These are phyloP conservation scores for Penicillium atrosanguineum DNA, from an alignment of 495 filamentous ascomycete genomes.

Conservation along the genomic window DNA sequence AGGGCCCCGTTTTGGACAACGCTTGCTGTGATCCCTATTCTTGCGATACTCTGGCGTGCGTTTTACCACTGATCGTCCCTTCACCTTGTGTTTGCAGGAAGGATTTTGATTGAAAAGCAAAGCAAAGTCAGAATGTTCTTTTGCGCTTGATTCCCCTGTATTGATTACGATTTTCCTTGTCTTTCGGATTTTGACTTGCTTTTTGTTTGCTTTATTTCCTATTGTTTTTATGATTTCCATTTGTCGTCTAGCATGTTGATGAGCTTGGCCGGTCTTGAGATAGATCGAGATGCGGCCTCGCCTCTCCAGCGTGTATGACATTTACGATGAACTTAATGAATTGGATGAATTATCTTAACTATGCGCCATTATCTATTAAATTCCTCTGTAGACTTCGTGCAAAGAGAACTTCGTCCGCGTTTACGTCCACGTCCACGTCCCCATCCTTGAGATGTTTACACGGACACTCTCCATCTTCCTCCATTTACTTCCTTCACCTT, in stretches of 20 bases:
- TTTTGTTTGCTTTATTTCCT: conserved; percentile 6
- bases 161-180: conserved; percentile 27
- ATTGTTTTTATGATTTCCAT: conserved; percentile 27
- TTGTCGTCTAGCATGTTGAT: conserved; percentile 21
- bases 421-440: too few species aligned
- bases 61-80: conserved; percentile 26
- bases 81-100: conserved; percentile 2
- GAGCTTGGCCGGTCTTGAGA: conserved; percentile 6
- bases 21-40: conserved; percentile 28
- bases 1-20: conserved; percentile 34
- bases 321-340: conserved; percentile 17
- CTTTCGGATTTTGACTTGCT: conserved; percentile 16
- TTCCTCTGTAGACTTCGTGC: too few species aligned
- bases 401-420: too few species aligned
- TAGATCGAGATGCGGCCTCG: conserved; percentile 5
- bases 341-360: conserved; percentile 4
- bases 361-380: background rate
- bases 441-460: background rate
- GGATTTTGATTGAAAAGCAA: background rate
- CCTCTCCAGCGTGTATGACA: conserved; percentile 16
- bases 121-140: conserved; percentile 29
- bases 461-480: background rate
- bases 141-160: conserved; percentile 42
- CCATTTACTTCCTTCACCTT: background rate
- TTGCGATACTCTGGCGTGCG: conserved; percentile 33